Evolutionary conservation across 805 yeast genomes (phyloP).

Genomic region (Lipomyces yamadae): DNA sequence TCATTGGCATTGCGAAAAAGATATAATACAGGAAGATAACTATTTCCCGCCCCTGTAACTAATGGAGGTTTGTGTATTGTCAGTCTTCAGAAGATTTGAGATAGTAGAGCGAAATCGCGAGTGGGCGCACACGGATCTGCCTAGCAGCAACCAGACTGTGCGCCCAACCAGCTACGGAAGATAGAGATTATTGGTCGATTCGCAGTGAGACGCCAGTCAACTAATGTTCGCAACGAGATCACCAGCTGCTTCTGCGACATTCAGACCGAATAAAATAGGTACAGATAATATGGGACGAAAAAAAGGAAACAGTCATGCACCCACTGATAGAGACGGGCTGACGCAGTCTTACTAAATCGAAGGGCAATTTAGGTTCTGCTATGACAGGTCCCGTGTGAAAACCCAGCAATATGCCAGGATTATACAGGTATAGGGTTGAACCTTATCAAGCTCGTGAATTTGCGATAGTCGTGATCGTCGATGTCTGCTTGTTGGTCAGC

Average conservation of each 20-base stretch:
- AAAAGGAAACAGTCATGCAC: not conserved
- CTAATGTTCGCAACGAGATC: not conserved
- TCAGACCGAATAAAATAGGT: not conserved
- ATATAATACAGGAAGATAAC: not conserved
- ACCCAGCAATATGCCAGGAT: not conserved
- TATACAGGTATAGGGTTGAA: not conserved
- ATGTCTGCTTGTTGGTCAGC: too few relatives aligned
- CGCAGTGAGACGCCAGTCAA: not conserved
- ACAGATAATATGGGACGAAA: not conserved
- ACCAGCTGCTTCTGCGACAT: not conserved
- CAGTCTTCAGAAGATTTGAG: not conserved
- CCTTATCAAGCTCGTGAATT: not conserved
- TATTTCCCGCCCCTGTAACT: not conserved
- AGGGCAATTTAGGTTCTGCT: not conserved
- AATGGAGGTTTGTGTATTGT: not conserved
- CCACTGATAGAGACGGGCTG: too few relatives aligned
- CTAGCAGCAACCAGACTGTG: constrained; percentile 18
- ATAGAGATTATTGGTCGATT: constrained; percentile 1
- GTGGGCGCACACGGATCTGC: constrained; percentile 1
- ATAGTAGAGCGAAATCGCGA: not conserved
- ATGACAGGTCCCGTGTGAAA: not conserved
- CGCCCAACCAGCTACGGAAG: constrained; percentile 26
- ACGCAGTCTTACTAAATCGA: not conserved
- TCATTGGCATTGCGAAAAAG: constrained; percentile 18
- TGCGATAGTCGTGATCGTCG: not conserved